A percentile compares a stretch with the other conserved stretches of the same genome.
phyloP scores from a whole-genome alignment of 23 red algal genomes.

The Chondrus crispus region DNA sequence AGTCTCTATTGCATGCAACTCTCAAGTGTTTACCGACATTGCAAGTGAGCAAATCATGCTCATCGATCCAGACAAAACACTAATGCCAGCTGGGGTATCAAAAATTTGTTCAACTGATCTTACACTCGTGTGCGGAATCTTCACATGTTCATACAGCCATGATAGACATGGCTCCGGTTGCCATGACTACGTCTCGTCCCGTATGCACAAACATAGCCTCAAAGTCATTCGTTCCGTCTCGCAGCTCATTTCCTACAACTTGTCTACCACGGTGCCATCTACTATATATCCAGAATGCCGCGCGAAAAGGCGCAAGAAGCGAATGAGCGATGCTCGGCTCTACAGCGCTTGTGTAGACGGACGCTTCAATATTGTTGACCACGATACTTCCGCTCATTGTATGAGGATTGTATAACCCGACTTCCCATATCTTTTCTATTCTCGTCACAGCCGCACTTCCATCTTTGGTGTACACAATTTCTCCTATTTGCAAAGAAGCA shows the following conservation, averaged over 20 bases:
- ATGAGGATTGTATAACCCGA: slow-evolving; percentile 62
- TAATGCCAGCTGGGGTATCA: no score
- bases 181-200: no score
- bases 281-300: background rate
- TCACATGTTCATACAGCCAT: no score
- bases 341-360: slow-evolving; percentile 35
- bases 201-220: no score
- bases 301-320: background rate
- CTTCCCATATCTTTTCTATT: background rate
- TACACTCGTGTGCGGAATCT: no score
- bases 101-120: no score
- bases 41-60: no score
- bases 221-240: no score
- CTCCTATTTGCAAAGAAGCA: background rate
- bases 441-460: background rate
- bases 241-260: background rate
- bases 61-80: no score
- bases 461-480: background rate
- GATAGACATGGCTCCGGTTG: no score
- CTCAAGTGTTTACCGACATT: no score
- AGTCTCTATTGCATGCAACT: no score
- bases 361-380: slow-evolving; percentile 27
- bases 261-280: background rate
- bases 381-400: slow-evolving; percentile 40
- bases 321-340: slow-evolving; percentile 11